Percentiles rank a stretch among this genome's conserved stretches.
phyloP scores from a whole-genome alignment of 345 rosid genomes.

The Combretum micranthum region DNA sequence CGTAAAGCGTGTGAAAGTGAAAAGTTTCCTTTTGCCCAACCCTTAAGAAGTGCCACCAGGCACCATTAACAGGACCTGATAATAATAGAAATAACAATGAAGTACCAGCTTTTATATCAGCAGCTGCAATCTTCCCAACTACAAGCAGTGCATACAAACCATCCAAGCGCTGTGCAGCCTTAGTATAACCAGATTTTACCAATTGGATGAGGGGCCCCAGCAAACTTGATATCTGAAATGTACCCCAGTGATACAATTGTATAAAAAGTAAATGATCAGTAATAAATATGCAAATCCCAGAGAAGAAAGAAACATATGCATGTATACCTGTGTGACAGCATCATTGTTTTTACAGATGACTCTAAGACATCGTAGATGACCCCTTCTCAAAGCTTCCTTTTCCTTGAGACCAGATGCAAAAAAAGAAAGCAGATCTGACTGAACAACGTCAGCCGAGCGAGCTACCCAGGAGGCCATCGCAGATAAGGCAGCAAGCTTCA shows the following conservation, averaged over 20 bases:
- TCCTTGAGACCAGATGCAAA: slow-evolving; percentile 83
- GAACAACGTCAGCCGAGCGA: slow-evolving; percentile 57
- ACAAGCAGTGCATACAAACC: slow-evolving; percentile 83
- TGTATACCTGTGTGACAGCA: slow-evolving; percentile 52
- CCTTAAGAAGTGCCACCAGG: too few species aligned
- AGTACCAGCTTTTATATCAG: slow-evolving; percentile 88
- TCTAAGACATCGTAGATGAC: slow-evolving; percentile 74
- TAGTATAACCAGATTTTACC: slow-evolving; percentile 85
- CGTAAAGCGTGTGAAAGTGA: too few species aligned
- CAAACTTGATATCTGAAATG: slow-evolving; percentile 62
- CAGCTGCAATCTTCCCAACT: slow-evolving; percentile 73
- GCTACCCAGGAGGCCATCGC: slow-evolving; percentile 74
- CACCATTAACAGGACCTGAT: not conserved
- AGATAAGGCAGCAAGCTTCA: slow-evolving; percentile 66
- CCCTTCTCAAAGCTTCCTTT: slow-evolving; percentile 84
- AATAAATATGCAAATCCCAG: not conserved
- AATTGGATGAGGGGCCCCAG: slow-evolving; percentile 85
- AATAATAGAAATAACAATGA: not conserved
- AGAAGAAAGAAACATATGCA: not conserved
- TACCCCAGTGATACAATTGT: not conserved
- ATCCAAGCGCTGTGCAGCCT: slow-evolving; percentile 86
- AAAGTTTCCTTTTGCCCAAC: too few species aligned
- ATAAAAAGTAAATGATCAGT: too few species aligned
- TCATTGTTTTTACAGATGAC: slow-evolving; percentile 64
- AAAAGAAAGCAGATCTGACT: slow-evolving; percentile 62